Evolutionary conservation across 768 basidiomycete genomes (phyloP).

Genomic region (Harrya chromipes): DNA sequence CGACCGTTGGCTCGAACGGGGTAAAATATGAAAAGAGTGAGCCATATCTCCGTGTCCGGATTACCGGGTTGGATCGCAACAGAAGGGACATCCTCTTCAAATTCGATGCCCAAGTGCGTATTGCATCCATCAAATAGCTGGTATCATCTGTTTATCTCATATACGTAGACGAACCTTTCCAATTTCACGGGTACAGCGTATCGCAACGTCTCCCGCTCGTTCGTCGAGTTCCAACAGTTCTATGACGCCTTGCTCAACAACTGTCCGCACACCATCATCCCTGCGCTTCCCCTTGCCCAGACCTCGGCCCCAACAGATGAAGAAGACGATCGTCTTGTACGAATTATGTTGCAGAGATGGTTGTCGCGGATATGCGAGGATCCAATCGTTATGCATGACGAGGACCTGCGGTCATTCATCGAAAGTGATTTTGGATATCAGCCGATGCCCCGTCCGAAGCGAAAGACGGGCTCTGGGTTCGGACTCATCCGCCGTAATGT

Average conservation of each 20-base stretch:
- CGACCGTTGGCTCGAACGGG: constrained; percentile 65
- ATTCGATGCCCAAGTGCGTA: constrained; percentile 86
- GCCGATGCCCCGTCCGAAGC: constrained; percentile 71
- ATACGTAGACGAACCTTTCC: constrained; percentile 80
- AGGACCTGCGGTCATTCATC: constrained; percentile 91
- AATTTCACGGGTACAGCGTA: constrained; percentile 89
- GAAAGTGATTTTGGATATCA: constrained; percentile 98
- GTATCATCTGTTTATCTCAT: constrained; percentile 1
- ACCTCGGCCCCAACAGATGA: constrained; percentile 97
- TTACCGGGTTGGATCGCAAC: constrained; percentile 92
- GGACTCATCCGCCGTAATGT: constrained; percentile 74
- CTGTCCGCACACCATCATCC: constrained; percentile 95
- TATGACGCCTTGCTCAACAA: constrained; percentile 86
- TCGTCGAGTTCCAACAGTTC: constrained; percentile 91
- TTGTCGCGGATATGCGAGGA: constrained; percentile 91
- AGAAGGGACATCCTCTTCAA: constrained; percentile 90
- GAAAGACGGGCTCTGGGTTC: constrained; percentile 73
- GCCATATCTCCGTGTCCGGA: constrained; percentile 85
- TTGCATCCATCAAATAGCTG: background rate
- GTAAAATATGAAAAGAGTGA: constrained; percentile 69
- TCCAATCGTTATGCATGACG: constrained; percentile 81
- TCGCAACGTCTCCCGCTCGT: constrained; percentile 92
- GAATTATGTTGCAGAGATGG: constrained; percentile 95
- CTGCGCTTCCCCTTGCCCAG: constrained; percentile 93
- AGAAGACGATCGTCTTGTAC: constrained; percentile 95